These are phyloP conservation scores for Quambalaria eucalypti DNA, from an alignment of 1,284 basidiomycete species.

Conservation along the genomic window DNA sequence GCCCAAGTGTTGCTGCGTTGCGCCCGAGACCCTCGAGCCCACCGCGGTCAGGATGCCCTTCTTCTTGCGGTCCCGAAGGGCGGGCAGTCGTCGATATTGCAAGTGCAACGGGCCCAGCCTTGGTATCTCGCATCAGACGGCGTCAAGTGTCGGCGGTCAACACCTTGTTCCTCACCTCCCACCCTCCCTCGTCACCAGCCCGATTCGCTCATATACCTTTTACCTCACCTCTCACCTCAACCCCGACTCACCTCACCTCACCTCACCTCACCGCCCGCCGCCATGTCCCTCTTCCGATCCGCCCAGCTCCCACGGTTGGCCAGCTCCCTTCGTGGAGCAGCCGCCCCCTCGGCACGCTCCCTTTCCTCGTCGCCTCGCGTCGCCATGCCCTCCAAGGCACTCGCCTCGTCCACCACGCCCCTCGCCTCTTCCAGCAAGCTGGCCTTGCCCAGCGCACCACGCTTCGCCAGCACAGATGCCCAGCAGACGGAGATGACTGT, in stretches of 20 bases:
- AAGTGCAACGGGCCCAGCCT: too few relatives aligned
- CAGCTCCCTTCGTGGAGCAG: background rate
- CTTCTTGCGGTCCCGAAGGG: too few relatives aligned
- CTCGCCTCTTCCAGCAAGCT: background rate
- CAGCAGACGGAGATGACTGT: constrained; percentile 72
- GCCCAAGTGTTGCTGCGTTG: too few relatives aligned
- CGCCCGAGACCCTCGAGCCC: too few relatives aligned
- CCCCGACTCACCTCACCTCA: background rate
- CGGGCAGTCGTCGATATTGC: too few relatives aligned
- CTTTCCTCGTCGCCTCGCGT: background rate
- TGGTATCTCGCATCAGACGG: too few relatives aligned
- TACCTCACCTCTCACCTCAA: background rate
- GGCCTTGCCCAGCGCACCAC: background rate
- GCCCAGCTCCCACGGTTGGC: too few relatives aligned
- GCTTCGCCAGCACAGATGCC: background rate
- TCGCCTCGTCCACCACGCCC: background rate
- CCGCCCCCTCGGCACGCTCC: background rate
- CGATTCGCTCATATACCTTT: background rate
- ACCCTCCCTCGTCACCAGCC: too few relatives aligned
- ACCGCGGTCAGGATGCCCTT: too few relatives aligned
- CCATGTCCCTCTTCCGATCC: background rate
- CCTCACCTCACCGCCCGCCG: background rate
- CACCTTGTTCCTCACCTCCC: too few relatives aligned
- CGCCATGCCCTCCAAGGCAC: background rate
- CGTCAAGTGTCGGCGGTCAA: too few relatives aligned